Base-by-base conservation (phyloP, 306 rosid species). In the Quercus dentata region DNA sequence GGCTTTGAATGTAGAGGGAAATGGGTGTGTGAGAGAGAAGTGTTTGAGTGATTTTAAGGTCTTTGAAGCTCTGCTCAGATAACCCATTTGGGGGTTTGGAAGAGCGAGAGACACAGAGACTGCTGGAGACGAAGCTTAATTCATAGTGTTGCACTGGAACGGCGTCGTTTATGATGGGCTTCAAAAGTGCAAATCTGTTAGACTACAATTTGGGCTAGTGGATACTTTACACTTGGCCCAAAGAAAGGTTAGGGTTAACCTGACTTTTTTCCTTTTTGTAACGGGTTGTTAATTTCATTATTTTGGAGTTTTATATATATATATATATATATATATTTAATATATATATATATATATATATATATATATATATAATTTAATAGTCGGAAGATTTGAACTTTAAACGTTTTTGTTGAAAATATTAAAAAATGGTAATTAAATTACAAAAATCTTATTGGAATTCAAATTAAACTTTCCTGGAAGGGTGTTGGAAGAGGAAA, bases 41-140 rank as follows among this genome's bases (percentile, higher is more conserved):
- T 71, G 76, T 56, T 81, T 89, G 4, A 85, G 81, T 70, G 94
- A 81, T n/a, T 79, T 86, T 7, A 92, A 61, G 76, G 80, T 76
- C 76, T 83, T 84, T 13, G 92, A 88, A 62, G 88, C 87, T 87
- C 74, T 86, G 68, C 86, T 77, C 41, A 92, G 88, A 87, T 57
- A 91, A 85, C 94, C 97, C 98, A 94, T 92, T 79, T 83, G 71
- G 79, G 92, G 92, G 87, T 88, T 83, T 85, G 49, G 65, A 76
- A 69, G 76, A 46, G 44, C 31, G 38, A 71, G 74, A 28, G 21
- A 28, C 74, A 18, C 17, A 28, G 44, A 5, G 8, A 5, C 4
- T 0, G 10, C 1, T 65, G 13, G 38, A 73, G 77, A 58, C 79
- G 69, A 59, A 58, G 27, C 52, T 30, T 8, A 23, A 57, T 15